These are phyloP conservation scores for Phytophthora colocasiae DNA, from an alignment of 352 stramenopile genomes.

Conservation along the genomic window DNA sequence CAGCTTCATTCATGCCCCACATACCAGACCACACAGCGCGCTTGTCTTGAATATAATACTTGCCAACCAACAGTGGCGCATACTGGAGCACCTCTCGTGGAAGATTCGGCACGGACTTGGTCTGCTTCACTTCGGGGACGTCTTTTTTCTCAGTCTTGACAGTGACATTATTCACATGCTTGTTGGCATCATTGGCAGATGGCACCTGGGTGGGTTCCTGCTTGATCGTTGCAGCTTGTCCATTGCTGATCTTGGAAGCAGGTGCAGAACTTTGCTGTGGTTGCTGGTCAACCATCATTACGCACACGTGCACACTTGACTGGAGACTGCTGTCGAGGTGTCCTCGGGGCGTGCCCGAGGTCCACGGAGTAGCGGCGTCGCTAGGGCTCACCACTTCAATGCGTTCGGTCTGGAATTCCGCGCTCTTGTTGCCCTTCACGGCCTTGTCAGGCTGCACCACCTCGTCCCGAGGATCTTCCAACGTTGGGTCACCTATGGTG, in stretches of 20 bases:
- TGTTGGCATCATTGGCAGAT: constrained; percentile 6
- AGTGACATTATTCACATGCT: constrained; percentile 3
- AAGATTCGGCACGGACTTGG: constrained; percentile 40
- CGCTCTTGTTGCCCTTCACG: constrained; percentile 31
- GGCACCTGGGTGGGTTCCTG: constrained; percentile 9
- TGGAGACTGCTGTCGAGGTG: constrained; percentile 31
- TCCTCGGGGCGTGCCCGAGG: constrained; percentile 44
- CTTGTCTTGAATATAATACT: constrained; percentile 89
- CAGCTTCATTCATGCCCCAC: constrained; percentile 88
- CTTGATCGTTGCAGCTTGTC: constrained; percentile 18
- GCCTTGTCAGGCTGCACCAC: constrained; percentile 43
- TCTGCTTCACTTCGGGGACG: constrained; percentile 6
- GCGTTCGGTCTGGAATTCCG: constrained; percentile 45
- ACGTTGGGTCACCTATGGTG: constrained; percentile 56
- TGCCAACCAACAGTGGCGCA: constrained; percentile 75
- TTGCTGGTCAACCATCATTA: constrained; percentile 72
- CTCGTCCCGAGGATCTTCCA: constrained; percentile 45
- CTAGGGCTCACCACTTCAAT: constrained; percentile 66
- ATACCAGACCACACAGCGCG: constrained; percentile 77
- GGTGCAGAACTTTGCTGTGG: constrained; percentile 39
- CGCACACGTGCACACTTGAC: constrained; percentile 59
- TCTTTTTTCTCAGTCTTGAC: constrained; percentile 40
- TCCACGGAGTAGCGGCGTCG: constrained; percentile 54
- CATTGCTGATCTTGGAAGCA: constrained; percentile 13
- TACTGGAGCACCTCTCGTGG: constrained; percentile 71